Evolutionary conservation across 139 green algal genomes (phyloP).

Genomic region (Tetradesmus obliquus): DNA sequence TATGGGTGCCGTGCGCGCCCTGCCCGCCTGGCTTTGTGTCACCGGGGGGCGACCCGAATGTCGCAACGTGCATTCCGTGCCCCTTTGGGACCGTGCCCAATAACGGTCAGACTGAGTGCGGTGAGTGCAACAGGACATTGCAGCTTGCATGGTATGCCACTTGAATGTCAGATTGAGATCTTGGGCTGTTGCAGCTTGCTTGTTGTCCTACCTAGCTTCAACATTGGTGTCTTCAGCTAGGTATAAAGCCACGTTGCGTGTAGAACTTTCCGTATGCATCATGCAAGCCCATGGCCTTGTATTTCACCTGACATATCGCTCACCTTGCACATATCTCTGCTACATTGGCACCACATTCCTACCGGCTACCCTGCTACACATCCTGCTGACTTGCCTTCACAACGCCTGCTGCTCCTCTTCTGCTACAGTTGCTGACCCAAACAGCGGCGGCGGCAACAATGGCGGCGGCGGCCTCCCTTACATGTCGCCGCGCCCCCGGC

Average conservation of each 20-base stretch:
- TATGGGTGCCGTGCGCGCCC: constrained; percentile 13
- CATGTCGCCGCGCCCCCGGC: not conserved
- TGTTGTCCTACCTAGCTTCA: too few species aligned
- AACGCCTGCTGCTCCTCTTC: not conserved
- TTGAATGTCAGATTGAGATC: not conserved
- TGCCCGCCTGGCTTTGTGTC: constrained; percentile 11
- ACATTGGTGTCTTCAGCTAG: too few species aligned
- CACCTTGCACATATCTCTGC: too few species aligned
- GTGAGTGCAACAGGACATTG: not conserved
- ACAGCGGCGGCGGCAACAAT: not conserved
- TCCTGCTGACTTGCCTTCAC: not conserved
- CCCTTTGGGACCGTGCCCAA: not conserved
- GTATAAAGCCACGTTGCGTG: too few species aligned
- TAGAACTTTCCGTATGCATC: too few species aligned
- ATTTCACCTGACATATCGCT: too few species aligned
- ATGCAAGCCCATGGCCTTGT: too few species aligned
- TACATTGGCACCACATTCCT: too few species aligned
- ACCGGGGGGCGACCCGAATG: not conserved
- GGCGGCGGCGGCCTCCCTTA: not conserved
- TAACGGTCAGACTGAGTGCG: not conserved
- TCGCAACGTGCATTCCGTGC: not conserved
- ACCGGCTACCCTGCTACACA: too few species aligned
- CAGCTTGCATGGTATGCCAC: not conserved
- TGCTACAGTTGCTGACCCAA: not conserved
- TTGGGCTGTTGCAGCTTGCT: too few species aligned